phyloP scores from a whole-genome alignment of 176 grass and related monocot species.

The Puya raimondii region DNA sequence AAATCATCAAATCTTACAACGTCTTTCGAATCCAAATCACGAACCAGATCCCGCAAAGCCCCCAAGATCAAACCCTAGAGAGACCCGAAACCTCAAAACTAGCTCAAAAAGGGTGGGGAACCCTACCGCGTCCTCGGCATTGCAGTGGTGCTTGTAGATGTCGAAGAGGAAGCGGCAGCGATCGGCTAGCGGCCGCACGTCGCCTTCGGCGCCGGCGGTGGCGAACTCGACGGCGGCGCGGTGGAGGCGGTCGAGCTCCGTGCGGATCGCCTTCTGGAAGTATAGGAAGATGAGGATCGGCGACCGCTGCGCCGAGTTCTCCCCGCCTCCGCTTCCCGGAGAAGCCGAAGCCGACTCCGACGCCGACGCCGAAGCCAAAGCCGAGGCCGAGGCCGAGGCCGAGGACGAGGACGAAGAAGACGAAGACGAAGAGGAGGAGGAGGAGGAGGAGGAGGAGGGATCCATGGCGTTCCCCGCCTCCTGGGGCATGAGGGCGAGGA shows the following conservation, averaged over 20 bases:
- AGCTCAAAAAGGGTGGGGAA: too few species aligned
- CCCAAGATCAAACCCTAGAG: too few species aligned
- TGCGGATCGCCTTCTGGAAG: conserved; percentile 92
- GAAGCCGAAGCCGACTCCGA: not conserved
- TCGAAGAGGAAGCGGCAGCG: conserved; percentile 57
- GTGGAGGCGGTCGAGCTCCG: conserved; percentile 62
- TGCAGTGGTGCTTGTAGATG: conserved; percentile 75
- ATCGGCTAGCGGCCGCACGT: conserved; percentile 21
- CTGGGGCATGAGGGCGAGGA: conserved; percentile 16
- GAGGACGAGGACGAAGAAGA: not conserved
- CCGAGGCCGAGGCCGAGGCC: not conserved
- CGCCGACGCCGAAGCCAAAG: not conserved
- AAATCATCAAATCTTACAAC: too few species aligned
- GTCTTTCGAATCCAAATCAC: too few species aligned
- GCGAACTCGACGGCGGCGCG: conserved; percentile 48
- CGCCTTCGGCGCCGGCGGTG: conserved; percentile 19
- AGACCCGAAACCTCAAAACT: too few species aligned
- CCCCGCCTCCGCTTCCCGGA: not conserved
- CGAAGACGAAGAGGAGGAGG: not conserved
- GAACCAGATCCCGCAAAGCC: too few species aligned
- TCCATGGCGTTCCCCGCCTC: conserved; percentile 10
- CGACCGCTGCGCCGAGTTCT: conserved; percentile 34
- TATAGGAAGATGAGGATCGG: conserved; percentile 74
- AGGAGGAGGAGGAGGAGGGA: not conserved
- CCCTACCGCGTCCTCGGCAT: conserved; percentile 73